These are phyloP conservation scores for Penicillium pancosmium DNA, from an alignment of 495 filamentous ascomycete species.

Conservation along the genomic window DNA sequence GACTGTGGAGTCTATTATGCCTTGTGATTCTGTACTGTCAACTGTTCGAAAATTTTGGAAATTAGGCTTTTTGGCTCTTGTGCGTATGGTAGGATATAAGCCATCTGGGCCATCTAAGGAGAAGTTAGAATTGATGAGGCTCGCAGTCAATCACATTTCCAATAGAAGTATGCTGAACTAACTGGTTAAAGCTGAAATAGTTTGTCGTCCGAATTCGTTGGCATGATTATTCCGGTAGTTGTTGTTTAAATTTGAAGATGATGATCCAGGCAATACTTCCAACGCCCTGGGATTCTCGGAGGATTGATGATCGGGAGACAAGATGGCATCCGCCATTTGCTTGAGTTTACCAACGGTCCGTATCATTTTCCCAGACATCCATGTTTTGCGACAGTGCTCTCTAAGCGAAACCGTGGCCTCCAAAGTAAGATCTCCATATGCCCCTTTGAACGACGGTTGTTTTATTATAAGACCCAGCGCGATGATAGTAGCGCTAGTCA, in stretches of 20 bases:
- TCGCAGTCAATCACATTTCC: too few relatives aligned
- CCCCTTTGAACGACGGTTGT: constrained; percentile 20
- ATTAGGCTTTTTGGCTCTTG: too few relatives aligned
- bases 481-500: constrained; percentile 25
- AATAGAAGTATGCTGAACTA: too few relatives aligned
- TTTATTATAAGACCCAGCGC: constrained; percentile 28
- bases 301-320: neutral
- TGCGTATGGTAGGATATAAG: too few relatives aligned
- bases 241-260: neutral
- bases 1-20: too few relatives aligned
- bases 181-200: too few relatives aligned
- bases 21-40: too few relatives aligned
- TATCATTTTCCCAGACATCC: constrained; percentile 32
- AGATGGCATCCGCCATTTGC: constrained; percentile 21
- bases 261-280: neutral
- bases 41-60: too few relatives aligned
- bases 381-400: constrained; percentile 29
- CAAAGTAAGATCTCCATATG: constrained; percentile 16
- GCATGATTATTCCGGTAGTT: neutral
- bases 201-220: too few relatives aligned
- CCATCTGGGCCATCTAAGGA: too few relatives aligned
- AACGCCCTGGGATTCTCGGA: neutral
- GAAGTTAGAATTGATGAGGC: too few relatives aligned
- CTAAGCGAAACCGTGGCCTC: constrained; percentile 22
- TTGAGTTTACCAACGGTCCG: constrained; percentile 29